Conservation (phyloP, 345 rosid genomes). For the Eucalyptus marginata region DNA sequence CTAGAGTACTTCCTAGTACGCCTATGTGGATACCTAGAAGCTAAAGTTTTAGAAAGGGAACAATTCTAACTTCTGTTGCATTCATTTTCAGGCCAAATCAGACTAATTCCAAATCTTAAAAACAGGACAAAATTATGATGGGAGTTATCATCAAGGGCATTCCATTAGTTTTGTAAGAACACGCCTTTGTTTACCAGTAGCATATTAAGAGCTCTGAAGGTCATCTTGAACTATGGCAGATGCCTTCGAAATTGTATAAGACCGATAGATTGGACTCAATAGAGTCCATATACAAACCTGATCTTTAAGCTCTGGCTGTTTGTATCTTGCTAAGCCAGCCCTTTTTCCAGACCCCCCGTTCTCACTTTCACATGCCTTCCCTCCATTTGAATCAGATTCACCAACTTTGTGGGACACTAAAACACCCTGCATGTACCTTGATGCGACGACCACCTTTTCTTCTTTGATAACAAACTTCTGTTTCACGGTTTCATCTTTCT, state of each 20-base stretch:
- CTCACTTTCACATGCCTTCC: neutral
- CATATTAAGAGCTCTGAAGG: neutral
- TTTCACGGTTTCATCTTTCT: conserved; percentile 31
- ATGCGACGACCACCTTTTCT: conserved; percentile 66
- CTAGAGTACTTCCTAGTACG: neutral
- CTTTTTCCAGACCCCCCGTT: conserved; percentile 22
- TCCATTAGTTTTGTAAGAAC: neutral
- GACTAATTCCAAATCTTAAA: neutral
- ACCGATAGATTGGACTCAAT: neutral
- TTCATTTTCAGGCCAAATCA: neutral
- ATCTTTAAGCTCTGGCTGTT: conserved; percentile 38
- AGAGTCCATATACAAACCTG: conserved; percentile 30
- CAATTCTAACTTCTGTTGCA: neutral
- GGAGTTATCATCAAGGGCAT: neutral
- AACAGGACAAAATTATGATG: neutral
- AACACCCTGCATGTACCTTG: conserved; percentile 80
- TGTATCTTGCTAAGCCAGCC: conserved; percentile 23
- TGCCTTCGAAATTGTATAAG: neutral
- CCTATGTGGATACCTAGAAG: neutral
- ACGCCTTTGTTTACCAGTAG: neutral
- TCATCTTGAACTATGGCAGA: neutral
- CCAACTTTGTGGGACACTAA: conserved; percentile 13
- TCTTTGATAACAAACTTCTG: conserved; percentile 74
- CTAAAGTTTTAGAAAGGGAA: neutral
- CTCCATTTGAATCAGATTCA: neutral